Evolutionary conservation across 805 yeast genomes (phyloP).

Genomic region (Gaillardinia entomophila): DNA sequence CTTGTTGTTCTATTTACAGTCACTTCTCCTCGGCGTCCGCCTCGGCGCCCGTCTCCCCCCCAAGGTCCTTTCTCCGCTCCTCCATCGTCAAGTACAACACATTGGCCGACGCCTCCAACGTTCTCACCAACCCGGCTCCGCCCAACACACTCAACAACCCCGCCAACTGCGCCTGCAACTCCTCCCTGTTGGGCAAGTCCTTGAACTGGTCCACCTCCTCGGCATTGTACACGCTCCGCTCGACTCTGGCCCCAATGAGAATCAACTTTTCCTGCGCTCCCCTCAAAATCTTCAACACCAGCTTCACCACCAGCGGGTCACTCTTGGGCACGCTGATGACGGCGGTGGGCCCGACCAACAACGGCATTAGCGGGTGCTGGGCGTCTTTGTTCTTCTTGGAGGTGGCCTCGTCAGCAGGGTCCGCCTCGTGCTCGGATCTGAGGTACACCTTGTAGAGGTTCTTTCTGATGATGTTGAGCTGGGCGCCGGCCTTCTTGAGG

Average conservation of each 20-base stretch:
- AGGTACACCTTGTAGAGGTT: slow-evolving; percentile 70
- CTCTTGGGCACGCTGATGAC: slow-evolving; percentile 61
- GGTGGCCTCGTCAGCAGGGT: slow-evolving; percentile 67
- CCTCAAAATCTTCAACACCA: slow-evolving; percentile 56
- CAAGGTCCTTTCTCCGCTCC: slow-evolving; percentile 47
- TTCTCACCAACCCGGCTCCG: slow-evolving; percentile 84
- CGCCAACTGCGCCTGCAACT: slow-evolving; percentile 74
- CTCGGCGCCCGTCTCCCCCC: too few relatives aligned
- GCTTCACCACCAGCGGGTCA: slow-evolving; percentile 64
- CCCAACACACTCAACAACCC: slow-evolving; percentile 80
- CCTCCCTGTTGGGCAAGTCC: slow-evolving; percentile 63
- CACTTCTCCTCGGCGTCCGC: slow-evolving; percentile 13
- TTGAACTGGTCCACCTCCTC: slow-evolving; percentile 57
- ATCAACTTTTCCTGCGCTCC: slow-evolving; percentile 67
- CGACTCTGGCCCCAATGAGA: slow-evolving; percentile 81
- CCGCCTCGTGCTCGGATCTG: slow-evolving; percentile 59
- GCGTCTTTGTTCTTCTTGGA: slow-evolving; percentile 35
- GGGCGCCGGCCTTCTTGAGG: slow-evolving; percentile 61
- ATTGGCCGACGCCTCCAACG: slow-evolving; percentile 66
- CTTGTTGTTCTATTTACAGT: slow-evolving; percentile 9
- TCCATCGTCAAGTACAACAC: slow-evolving; percentile 71
- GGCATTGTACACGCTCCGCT: slow-evolving; percentile 48
- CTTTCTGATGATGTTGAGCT: slow-evolving; percentile 62
- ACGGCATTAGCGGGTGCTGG: slow-evolving; percentile 62
- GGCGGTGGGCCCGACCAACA: slow-evolving; percentile 84